Evolutionary conservation across 2,329 filamentous ascomycete species (phyloP), one percentile per base, ranked within the genome.

Genomic region (Fusarium subtropicale): DNA sequence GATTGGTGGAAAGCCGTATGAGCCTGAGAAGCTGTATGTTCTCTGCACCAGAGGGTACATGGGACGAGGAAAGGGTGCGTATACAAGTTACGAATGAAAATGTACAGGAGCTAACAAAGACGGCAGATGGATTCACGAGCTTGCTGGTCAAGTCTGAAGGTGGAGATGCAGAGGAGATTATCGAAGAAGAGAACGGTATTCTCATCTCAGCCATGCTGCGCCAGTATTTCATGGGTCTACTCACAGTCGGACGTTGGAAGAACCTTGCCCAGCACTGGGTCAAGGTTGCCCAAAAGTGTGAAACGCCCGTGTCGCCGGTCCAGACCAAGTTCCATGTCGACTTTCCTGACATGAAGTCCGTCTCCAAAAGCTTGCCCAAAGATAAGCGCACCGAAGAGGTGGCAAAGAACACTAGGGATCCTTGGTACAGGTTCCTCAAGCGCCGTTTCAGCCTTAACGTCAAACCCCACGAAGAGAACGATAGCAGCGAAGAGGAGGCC

Each of bases 141-240:
- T 84, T 97, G 1, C 85, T 95, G n/a, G 88, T 93, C 33, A 81
- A 91, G 70, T 87, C 90, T 5, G 91, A 93, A 77, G 94, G 94
- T 28, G 93, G 93, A 18, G 81, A 86, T 5, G 91, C 90, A 2
- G 89, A 93, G 71, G 92, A 94, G 76, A 81, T 97, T 18, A 90
- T 97, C 7, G 90, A 89, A 31, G 93, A 97, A 75, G 94, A 97
- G 76, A 94, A 92, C 71, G 94, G 94, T 5, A 90, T 97, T 18
- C 84, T 97, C 58, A 92, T 97, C 73, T 94, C 91, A 50, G 92
- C 92, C 75, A 90, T 97, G 77, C 84, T 97, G 22, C 88, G 94
- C 15, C 94, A 97, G 77, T 97, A 97, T 79, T 97, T 97, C 79
- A 91, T 97, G 86, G 92, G 90, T 9, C 84, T 97, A 44, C 92